Evolutionary conservation across 129 eudicot species (phyloP).

Genomic region (Escallonia herrerae): DNA sequence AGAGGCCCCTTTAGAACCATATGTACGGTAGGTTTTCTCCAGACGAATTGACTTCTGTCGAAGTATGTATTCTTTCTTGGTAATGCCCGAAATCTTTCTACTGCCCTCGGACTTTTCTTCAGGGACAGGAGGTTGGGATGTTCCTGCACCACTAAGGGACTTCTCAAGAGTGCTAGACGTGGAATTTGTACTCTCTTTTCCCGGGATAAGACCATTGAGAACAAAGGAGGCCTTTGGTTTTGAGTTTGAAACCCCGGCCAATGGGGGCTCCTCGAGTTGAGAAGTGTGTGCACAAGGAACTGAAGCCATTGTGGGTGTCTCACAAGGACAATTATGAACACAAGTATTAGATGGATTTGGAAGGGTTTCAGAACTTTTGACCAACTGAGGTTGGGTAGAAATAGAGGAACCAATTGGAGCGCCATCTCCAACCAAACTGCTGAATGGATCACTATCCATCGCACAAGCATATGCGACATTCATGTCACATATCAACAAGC

Average conservation of each 20-base stretch:
- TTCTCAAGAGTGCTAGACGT: slow-evolving; percentile 28
- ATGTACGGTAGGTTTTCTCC: slow-evolving; percentile 64
- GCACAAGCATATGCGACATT: slow-evolving; percentile 91
- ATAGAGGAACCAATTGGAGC: slow-evolving; percentile 36
- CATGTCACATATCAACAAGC: slow-evolving; percentile 88
- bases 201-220: slow-evolving; percentile 36
- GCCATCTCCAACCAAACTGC: slow-evolving; percentile 40
- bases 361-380: slow-evolving; percentile 31
- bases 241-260: slow-evolving; percentile 29
- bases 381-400: slow-evolving; percentile 29
- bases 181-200: slow-evolving; percentile 41
- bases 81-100: slow-evolving; percentile 68
- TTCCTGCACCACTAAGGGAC: slow-evolving; percentile 41
- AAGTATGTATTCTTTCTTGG: slow-evolving; percentile 74
- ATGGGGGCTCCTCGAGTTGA: slow-evolving; percentile 19
- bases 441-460: slow-evolving; percentile 61
- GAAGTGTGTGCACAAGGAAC: slow-evolving; percentile 28
- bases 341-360: slow-evolving; percentile 30
- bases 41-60: slow-evolving; percentile 80
- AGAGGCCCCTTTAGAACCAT: slow-evolving; percentile 62
- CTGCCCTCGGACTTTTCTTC: slow-evolving; percentile 58
- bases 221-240: slow-evolving; percentile 41
- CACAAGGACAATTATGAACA: slow-evolving; percentile 31
- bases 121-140: slow-evolving; percentile 24
- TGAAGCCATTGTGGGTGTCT: slow-evolving; percentile 25